Conservation (phyloP, 2,329 filamentous ascomycete genomes). For the Cercospora berteroae region DNA sequence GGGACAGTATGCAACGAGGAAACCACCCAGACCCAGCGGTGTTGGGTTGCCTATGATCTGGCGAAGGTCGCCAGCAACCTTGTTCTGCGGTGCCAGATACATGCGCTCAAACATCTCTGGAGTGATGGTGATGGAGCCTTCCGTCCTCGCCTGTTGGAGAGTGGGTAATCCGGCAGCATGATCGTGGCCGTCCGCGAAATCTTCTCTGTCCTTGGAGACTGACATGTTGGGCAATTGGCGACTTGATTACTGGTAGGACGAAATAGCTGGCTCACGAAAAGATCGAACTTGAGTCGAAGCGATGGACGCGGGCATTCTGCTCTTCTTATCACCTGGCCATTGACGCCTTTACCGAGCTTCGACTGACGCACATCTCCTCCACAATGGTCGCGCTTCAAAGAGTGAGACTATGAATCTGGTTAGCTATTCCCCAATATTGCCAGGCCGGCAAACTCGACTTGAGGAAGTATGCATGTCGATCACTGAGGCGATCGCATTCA, state of each 20-base stretch:
- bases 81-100: conserved; percentile 25
- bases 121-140: conserved; percentile 23
- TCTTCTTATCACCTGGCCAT: not conserved
- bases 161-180: conserved; percentile 10
- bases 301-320: not conserved
- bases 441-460: not conserved
- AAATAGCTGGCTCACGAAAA: not conserved
- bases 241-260: not conserved
- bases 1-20: conserved; percentile 25
- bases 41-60: conserved; percentile 22
- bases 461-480: not conserved
- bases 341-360: not conserved
- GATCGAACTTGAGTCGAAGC: not conserved
- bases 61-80: conserved; percentile 22
- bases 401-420: not conserved
- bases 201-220: conserved; percentile 1
- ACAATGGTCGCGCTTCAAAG: not conserved
- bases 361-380: not conserved
- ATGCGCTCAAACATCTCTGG: conserved; percentile 29
- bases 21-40: conserved; percentile 22
- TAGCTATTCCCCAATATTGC: not conserved
- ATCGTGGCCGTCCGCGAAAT: not conserved
- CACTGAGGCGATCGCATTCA: not conserved
- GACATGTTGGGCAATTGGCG: not conserved
- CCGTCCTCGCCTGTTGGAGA: conserved; percentile 20